phyloP scores from a whole-genome alignment of 176 grass and related monocot genomes.

The Puya raimondii region DNA sequence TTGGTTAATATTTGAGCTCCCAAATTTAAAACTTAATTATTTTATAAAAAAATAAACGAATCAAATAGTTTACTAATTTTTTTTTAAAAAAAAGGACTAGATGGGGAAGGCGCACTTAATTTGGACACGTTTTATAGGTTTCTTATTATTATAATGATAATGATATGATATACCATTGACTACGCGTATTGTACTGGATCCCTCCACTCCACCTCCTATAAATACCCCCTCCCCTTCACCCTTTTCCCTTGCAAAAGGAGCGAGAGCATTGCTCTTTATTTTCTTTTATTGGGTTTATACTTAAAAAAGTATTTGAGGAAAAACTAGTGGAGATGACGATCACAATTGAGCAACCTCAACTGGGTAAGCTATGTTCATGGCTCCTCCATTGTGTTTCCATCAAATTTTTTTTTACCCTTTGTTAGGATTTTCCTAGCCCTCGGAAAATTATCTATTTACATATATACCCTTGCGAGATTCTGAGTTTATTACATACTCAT shows the following conservation, averaged over 20 bases:
- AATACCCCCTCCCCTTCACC: not conserved
- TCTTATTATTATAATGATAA: no score
- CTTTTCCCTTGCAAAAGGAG: not conserved
- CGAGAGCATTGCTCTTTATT: not conserved
- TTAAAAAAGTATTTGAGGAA: not conserved
- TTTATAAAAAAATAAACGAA: no score
- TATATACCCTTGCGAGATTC: no score
- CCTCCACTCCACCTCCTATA: not conserved
- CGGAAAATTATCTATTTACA: no score
- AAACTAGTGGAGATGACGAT: slow-evolving; percentile 48
- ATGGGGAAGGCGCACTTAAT: no score
- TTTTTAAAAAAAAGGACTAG: no score
- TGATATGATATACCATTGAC: no score
- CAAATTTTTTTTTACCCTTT: not conserved
- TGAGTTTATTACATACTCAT: no score
- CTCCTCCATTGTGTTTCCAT: not conserved
- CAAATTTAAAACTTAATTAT: no score
- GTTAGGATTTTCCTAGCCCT: not conserved
- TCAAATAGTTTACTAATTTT: no score
- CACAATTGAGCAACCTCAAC: slow-evolving; percentile 40
- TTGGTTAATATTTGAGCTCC: no score
- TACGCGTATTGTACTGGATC: not conserved
- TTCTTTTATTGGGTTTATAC: not conserved
- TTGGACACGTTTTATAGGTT: no score
- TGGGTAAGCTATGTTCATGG: slow-evolving; percentile 27